These are phyloP conservation scores for Lipomyces kockii DNA, from an alignment of 805 yeast species.

Conservation along the genomic window DNA sequence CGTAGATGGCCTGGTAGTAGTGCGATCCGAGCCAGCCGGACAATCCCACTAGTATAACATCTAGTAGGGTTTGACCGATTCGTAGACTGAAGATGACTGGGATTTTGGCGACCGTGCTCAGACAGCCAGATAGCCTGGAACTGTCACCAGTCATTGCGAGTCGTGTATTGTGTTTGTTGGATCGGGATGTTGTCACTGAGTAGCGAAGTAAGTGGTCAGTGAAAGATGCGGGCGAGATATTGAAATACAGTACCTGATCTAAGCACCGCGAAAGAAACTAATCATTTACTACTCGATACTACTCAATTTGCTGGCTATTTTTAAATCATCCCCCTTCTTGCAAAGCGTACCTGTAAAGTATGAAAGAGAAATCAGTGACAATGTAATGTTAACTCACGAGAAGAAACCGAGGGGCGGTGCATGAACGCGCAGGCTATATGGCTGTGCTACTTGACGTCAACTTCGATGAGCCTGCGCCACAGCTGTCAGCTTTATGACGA, in stretches of 20 bases:
- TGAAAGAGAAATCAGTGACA: too few species aligned
- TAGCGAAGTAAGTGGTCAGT: too few species aligned
- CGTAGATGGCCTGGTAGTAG: slow-evolving; percentile 26
- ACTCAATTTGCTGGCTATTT: not conserved
- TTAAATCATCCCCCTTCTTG: not conserved
- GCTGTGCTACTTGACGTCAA: not conserved
- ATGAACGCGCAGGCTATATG: not conserved
- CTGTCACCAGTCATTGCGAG: not conserved
- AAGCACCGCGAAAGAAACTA: not conserved
- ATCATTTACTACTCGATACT: not conserved
- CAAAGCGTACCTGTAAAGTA: not conserved
- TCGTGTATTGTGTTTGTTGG: not conserved
- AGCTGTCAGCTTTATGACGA: not conserved
- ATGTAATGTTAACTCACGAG: too few species aligned
- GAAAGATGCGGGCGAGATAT: not conserved
- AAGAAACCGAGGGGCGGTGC: not conserved
- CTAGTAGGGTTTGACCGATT: slow-evolving; percentile 14
- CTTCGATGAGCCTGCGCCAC: not conserved
- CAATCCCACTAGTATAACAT: slow-evolving; percentile 25
- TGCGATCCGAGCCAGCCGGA: slow-evolving; percentile 21
- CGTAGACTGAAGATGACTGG: slow-evolving; percentile 21
- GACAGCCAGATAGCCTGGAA: not conserved
- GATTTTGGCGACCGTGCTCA: not conserved
- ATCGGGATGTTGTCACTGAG: too few species aligned
- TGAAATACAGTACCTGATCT: not conserved